These are phyloP conservation scores for Dactylonectria estremocensis DNA, from an alignment of 2,329 filamentous ascomycete genomes.

Conservation along the genomic window DNA sequence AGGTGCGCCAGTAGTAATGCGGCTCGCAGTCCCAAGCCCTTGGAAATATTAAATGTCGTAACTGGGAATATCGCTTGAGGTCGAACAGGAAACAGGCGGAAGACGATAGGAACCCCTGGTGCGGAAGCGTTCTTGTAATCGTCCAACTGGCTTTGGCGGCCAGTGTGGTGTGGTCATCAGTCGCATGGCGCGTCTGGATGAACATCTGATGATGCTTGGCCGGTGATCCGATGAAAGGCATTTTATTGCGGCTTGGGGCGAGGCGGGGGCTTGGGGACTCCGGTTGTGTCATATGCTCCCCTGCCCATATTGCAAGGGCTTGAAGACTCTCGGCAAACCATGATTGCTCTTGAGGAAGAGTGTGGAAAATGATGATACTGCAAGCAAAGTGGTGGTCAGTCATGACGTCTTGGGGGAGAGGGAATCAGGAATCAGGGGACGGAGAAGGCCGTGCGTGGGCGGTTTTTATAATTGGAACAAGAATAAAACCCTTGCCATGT, in stretches of 20 bases:
- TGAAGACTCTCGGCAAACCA: constrained; percentile 55
- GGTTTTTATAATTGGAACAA: constrained; percentile 32
- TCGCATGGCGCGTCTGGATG: constrained; percentile 32
- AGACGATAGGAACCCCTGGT: constrained; percentile 27
- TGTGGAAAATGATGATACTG: constrained; percentile 17
- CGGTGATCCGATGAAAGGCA: constrained; percentile 37
- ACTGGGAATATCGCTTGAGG: constrained; percentile 40
- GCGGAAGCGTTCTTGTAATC: constrained; percentile 30
- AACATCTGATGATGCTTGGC: constrained; percentile 38
- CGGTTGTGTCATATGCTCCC: constrained; percentile 68
- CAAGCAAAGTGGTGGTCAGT: constrained; percentile 36
- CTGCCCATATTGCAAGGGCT: constrained; percentile 63
- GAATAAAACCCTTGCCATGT: not conserved
- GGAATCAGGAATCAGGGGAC: not conserved
- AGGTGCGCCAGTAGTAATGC: constrained; percentile 40
- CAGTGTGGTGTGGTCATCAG: constrained; percentile 41
- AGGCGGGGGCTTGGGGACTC: constrained; percentile 63
- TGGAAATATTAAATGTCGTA: constrained; percentile 45
- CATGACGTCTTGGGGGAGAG: constrained; percentile 14
- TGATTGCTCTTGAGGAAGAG: constrained; percentile 47
- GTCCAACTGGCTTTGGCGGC: constrained; percentile 38
- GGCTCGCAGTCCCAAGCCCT: constrained; percentile 38
- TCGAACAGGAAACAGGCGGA: constrained; percentile 40
- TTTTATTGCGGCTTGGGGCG: constrained; percentile 58
- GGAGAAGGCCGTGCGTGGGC: too few species aligned